Conservation (phyloP, 2,329 filamentous ascomycete genomes). For the Sarocladiaceae sp. region DNA sequence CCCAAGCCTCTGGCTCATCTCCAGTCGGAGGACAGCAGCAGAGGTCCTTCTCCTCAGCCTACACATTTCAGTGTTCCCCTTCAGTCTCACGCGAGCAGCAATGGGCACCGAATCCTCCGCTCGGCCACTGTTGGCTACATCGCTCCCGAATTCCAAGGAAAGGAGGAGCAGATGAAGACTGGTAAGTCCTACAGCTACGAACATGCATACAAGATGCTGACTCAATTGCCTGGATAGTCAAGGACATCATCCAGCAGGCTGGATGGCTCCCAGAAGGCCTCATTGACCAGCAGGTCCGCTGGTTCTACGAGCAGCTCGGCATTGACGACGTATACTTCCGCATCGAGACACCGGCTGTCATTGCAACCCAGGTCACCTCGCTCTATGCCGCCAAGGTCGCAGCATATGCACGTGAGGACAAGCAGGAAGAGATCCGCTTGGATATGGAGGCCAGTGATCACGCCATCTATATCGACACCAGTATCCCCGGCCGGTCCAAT, state of each 20-base stretch:
- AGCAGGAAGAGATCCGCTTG: slow-evolving; percentile 87
- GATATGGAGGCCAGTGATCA: slow-evolving; percentile 95
- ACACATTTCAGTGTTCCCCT: slow-evolving; percentile 75
- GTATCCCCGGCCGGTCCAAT: slow-evolving; percentile 76
- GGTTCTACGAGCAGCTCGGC: slow-evolving; percentile 97
- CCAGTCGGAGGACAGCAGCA: slow-evolving; percentile 37
- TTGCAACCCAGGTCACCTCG: slow-evolving; percentile 91
- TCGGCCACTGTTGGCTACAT: slow-evolving; percentile 93
- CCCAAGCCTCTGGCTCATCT: slow-evolving; percentile 39
- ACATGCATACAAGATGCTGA: background rate
- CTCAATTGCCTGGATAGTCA: slow-evolving; percentile 52
- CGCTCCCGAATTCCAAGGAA: slow-evolving; percentile 90
- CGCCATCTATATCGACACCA: slow-evolving; percentile 98
- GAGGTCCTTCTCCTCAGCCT: slow-evolving; percentile 81
- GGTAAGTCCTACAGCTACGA: slow-evolving; percentile 42
- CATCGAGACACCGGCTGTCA: slow-evolving; percentile 79
- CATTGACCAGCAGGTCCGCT: slow-evolving; percentile 79
- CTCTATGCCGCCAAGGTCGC: slow-evolving; percentile 96
- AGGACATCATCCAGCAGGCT: slow-evolving; percentile 71
- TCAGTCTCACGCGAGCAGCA: slow-evolving; percentile 44
- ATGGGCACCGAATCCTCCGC: slow-evolving; percentile 71
- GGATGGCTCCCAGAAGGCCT: slow-evolving; percentile 84
- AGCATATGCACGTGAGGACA: slow-evolving; percentile 87
- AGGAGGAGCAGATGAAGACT: slow-evolving; percentile 82
- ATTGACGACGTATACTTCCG: slow-evolving; percentile 99